These are phyloP conservation scores for Paramecium octaurelia DNA, from an alignment of 73 alveolate genomes.

Conservation along the genomic window DNA sequence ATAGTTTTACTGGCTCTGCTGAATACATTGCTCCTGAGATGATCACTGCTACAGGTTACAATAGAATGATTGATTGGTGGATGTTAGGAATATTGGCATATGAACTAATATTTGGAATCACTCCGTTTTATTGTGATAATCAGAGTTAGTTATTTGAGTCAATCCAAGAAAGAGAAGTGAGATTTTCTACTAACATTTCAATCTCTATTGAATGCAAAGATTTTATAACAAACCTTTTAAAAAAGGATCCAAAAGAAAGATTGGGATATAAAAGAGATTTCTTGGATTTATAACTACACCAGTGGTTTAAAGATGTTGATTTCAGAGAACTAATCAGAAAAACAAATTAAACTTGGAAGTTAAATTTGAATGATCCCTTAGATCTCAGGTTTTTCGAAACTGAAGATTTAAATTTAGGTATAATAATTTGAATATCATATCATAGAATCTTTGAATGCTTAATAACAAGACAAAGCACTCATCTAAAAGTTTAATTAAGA, in stretches of 20 bases:
- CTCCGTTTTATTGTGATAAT: constrained; percentile 94
- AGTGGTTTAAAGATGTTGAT: constrained; percentile 80
- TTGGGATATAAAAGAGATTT: constrained; percentile 83
- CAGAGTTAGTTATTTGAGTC: constrained; percentile 84
- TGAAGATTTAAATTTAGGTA: not conserved
- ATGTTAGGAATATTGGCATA: constrained; percentile 85
- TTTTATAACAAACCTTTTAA: constrained; percentile 72
- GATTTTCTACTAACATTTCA: constrained; percentile 75
- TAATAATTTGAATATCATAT: not conserved
- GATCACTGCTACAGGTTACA: constrained; percentile 84
- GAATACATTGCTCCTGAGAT: constrained; percentile 97
- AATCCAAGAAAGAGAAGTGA: constrained; percentile 78
- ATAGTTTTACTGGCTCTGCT: constrained; percentile 93
- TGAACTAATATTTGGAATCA: constrained; percentile 92
- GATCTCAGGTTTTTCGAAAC: not conserved
- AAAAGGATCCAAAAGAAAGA: constrained; percentile 77
- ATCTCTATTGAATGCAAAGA: constrained; percentile 87
- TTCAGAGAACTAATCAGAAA: not conserved
- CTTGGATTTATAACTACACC: constrained; percentile 76
- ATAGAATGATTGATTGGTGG: constrained; percentile 97
- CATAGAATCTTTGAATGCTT: not conserved
- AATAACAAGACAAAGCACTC: not conserved
- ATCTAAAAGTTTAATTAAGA: not conserved
- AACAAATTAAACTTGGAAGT: not conserved
- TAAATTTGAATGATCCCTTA: not conserved